Evolutionary conservation across 2,329 filamentous ascomycete species (phyloP).

Genomic region (Claviceps monticola): DNA sequence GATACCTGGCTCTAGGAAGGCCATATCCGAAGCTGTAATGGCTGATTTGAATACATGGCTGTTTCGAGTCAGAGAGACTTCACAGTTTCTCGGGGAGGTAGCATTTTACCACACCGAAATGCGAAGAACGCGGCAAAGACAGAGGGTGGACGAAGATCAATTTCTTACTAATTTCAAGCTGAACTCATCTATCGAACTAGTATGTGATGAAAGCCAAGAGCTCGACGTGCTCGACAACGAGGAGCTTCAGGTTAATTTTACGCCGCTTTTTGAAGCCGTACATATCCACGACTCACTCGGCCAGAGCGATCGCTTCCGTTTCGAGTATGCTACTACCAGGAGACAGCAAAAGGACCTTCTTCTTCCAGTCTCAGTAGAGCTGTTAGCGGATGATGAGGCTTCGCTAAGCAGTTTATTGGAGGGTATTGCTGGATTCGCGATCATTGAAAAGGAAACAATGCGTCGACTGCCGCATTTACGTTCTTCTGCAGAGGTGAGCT

Average conservation of each 20-base stretch:
- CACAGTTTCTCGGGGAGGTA: conserved; percentile 89
- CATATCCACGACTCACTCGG: conserved; percentile 94
- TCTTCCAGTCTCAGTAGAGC: conserved; percentile 59
- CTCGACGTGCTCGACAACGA: conserved; percentile 94
- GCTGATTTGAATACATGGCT: conserved; percentile 94
- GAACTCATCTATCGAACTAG: conserved; percentile 90
- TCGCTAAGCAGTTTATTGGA: conserved; percentile 84
- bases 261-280: conserved; percentile 82
- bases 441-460: conserved; percentile 91
- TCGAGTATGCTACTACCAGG: conserved; percentile 84
- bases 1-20: conserved; percentile 80
- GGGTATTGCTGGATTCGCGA: conserved; percentile 89
- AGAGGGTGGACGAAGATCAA: conserved; percentile 61
- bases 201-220: conserved; percentile 89
- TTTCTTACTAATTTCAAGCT: conserved; percentile 76
- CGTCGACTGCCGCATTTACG: conserved; percentile 71
- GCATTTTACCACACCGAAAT: conserved; percentile 94
- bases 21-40: conserved; percentile 95
- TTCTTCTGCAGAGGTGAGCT: conserved; percentile 61
- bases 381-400: conserved; percentile 70
- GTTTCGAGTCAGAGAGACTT: conserved; percentile 86
- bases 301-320: conserved; percentile 78
- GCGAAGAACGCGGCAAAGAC: conserved; percentile 67
- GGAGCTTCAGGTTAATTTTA: conserved; percentile 87
- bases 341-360: conserved; percentile 85